These are phyloP conservation scores for Pterulicium gracile DNA, from an alignment of 1,284 basidiomycete species.

Conservation along the genomic window DNA sequence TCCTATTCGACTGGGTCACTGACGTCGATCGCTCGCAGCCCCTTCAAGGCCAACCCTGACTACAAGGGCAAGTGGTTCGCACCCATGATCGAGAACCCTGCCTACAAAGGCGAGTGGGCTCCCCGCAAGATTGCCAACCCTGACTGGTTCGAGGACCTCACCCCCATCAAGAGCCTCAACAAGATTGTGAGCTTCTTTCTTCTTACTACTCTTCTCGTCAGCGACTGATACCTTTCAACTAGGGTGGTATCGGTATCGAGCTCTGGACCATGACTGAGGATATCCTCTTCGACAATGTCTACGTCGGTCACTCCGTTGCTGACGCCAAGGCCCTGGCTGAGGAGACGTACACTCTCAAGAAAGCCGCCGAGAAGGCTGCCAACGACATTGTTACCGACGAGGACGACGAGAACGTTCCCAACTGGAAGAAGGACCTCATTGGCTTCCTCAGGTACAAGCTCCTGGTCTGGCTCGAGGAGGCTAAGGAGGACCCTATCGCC, in stretches of 20 bases:
- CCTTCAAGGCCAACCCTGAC: conserved; percentile 81
- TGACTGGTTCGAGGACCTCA: conserved; percentile 80
- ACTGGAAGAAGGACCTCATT: conserved; percentile 65
- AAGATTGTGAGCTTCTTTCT: conserved; percentile 52
- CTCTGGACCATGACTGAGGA: conserved; percentile 99
- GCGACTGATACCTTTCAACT: conserved; percentile 7
- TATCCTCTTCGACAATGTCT: conserved; percentile 93
- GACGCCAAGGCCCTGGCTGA: conserved; percentile 76
- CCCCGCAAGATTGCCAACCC: conserved; percentile 93
- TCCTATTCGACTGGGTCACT: conserved; percentile 5
- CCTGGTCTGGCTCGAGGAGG: conserved; percentile 63
- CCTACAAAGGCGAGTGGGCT: conserved; percentile 93
- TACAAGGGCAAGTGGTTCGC: conserved; percentile 97
- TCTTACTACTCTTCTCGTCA: conserved; percentile 4
- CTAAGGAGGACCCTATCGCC: conserved; percentile 57
- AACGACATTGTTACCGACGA: conserved; percentile 35
- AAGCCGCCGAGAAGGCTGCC: conserved; percentile 49
- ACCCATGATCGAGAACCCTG: conserved; percentile 93
- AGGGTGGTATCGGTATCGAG: conserved; percentile 93
- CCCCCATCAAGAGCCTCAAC: conserved; percentile 74
- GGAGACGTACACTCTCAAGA: conserved; percentile 83
- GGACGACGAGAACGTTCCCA: conserved; percentile 40
- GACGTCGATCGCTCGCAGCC: conserved; percentile 31
- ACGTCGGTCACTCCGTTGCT: conserved; percentile 78
- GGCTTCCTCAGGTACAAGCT: conserved; percentile 72